Evolutionary conservation across 2,329 filamentous ascomycete species (phyloP).

Genomic region (Trichoderma citrinoviride): DNA sequence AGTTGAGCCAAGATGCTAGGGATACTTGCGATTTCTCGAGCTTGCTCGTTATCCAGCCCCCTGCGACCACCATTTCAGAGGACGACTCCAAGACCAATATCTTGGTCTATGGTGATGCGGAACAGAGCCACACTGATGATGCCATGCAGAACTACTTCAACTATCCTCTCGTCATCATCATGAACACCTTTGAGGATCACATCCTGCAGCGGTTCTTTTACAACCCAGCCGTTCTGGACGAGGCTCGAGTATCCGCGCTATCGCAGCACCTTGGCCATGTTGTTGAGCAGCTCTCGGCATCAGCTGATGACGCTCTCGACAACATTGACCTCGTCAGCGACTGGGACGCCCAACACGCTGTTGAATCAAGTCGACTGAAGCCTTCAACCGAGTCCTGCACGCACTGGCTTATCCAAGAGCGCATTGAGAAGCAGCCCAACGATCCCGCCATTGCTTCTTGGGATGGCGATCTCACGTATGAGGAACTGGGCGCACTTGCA

Average conservation of each 20-base stretch:
- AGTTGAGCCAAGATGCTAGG: conserved; percentile 21
- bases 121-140: neutral
- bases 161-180: conserved; percentile 14
- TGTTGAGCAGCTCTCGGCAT: neutral
- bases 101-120: neutral
- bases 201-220: conserved; percentile 11
- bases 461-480: conserved; percentile 23
- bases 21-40: conserved; percentile 24
- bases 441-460: conserved; percentile 20
- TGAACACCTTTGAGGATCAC: conserved; percentile 9
- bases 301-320: neutral
- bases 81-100: neutral
- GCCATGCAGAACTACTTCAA: conserved; percentile 19
- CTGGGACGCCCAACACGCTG: conserved; percentile 17
- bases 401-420: conserved; percentile 21
- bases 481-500: conserved; percentile 6
- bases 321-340: neutral
- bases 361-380: neutral
- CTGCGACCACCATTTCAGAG: neutral
- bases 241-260: neutral
- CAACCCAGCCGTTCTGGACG: neutral
- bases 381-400: conserved; percentile 15
- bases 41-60: conserved; percentile 23
- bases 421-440: neutral
- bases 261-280: conserved; percentile 13